A percentile compares a stretch with the other conserved stretches of the same genome.
phyloP scores from a whole-genome alignment of 257 asterid genomes.

The Salvia rosmarinus region DNA sequence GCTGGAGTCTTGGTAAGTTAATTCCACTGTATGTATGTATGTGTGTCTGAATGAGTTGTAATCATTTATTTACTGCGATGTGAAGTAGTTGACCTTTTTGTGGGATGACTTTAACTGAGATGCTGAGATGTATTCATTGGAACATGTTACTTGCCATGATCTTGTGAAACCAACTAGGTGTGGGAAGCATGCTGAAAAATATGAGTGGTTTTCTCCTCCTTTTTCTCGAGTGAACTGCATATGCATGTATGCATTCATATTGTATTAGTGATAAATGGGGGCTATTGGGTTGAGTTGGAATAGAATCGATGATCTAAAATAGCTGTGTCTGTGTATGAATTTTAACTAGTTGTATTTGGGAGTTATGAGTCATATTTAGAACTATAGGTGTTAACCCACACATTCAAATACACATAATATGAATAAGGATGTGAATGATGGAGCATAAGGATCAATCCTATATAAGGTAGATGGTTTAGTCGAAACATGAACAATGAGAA shows the following conservation, averaged over 20 bases:
- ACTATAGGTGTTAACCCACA: neutral
- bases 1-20: conserved; percentile 60
- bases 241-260: neutral
- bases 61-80: neutral
- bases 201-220: neutral
- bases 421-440: neutral
- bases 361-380: neutral
- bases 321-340: neutral
- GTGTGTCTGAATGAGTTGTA: neutral
- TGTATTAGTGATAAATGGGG: neutral
- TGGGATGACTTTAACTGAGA: conserved; percentile 2
- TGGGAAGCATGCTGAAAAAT: neutral
- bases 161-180: neutral
- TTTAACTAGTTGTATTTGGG: neutral
- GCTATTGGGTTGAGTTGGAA: neutral
- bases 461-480: neutral
- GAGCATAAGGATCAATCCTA: neutral
- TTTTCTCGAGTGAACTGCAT: neutral
- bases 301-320: neutral
- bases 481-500: neutral
- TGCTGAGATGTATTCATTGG: conserved; percentile 8
- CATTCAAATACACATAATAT: neutral
- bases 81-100: neutral
- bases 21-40: neutral
- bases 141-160: conserved; percentile 18